These are phyloP conservation scores for Physocladia obscura DNA, from an alignment of 192 early-diverging fungal species.

Conservation along the genomic window DNA sequence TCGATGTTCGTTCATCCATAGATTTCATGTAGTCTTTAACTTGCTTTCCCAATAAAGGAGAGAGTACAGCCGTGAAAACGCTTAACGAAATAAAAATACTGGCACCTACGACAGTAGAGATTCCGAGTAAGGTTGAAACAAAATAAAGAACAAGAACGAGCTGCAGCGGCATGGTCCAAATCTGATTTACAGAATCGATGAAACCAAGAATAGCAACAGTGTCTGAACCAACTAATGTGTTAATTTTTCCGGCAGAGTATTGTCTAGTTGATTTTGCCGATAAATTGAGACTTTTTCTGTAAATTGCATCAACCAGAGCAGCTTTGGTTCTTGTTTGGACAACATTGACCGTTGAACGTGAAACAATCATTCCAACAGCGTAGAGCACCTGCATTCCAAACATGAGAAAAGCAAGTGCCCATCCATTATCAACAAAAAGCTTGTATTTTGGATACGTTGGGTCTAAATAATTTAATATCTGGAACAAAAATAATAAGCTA, in stretches of 20 bases:
- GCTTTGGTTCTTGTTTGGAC: neutral
- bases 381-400: neutral
- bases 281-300: slow-evolving; percentile 5
- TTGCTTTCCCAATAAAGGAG: neutral
- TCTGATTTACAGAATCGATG: neutral
- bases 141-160: slow-evolving; percentile 10
- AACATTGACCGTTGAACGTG: neutral
- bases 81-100: neutral
- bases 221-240: slow-evolving; percentile 2
- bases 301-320: neutral
- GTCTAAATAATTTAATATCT: neutral
- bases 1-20: neutral
- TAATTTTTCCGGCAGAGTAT: neutral
- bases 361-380: neutral
- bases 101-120: neutral
- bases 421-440: neutral
- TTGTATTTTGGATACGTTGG: no score
- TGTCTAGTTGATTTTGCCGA: neutral
- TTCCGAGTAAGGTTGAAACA: neutral
- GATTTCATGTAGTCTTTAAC: neutral
- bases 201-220: neutral
- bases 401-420: neutral
- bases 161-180: slow-evolving; percentile 5
- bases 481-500: neutral
- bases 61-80: neutral